Conservation (phyloP, 2,329 filamentous ascomycete genomes). For the Aspergillus sp. region DNA sequence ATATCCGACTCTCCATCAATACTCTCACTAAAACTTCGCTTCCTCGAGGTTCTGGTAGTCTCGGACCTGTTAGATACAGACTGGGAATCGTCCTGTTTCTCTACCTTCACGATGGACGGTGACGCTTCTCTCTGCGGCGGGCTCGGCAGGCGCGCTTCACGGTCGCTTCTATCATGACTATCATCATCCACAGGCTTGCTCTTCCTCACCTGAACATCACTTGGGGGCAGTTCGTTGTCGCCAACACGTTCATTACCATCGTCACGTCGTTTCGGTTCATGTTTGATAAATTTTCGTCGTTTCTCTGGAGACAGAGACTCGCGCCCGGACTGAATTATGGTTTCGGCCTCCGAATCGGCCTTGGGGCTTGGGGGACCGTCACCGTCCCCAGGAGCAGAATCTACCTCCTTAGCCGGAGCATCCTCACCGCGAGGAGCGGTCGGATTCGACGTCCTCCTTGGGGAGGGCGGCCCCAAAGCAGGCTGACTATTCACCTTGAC, state of each 20-base stretch:
- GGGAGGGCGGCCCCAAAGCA: slow-evolving; percentile 24
- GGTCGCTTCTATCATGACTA: slow-evolving; percentile 21
- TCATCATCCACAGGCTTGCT: slow-evolving; percentile 32
- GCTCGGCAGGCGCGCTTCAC: slow-evolving; percentile 24
- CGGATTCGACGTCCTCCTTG: slow-evolving; percentile 21
- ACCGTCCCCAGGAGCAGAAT: slow-evolving; percentile 27
- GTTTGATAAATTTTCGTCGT: slow-evolving; percentile 42
- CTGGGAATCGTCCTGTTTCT: slow-evolving; percentile 33
- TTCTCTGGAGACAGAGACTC: slow-evolving; percentile 48
- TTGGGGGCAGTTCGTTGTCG: slow-evolving; percentile 21
- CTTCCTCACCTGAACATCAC: slow-evolving; percentile 29
- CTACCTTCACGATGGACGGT: slow-evolving; percentile 37
- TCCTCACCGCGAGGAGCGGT: slow-evolving; percentile 21
- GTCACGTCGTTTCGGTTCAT: slow-evolving; percentile 35
- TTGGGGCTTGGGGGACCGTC: slow-evolving; percentile 40
- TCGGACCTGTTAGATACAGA: slow-evolving; percentile 25
- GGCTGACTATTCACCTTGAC: slow-evolving; percentile 30
- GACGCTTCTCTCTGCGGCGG: slow-evolving; percentile 28
- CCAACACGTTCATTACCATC: slow-evolving; percentile 25
- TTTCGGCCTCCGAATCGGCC: slow-evolving; percentile 51
- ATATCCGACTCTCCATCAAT: slow-evolving; percentile 30
- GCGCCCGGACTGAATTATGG: slow-evolving; percentile 49
- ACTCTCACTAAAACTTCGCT: slow-evolving; percentile 40
- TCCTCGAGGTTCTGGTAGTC: slow-evolving; percentile 26
- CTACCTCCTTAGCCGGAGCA: slow-evolving; percentile 26